Evolutionary conservation across 2,329 filamentous ascomycete species (phyloP), one percentile per base, ranked within the genome.

Genomic region (Penicillium sp.): DNA sequence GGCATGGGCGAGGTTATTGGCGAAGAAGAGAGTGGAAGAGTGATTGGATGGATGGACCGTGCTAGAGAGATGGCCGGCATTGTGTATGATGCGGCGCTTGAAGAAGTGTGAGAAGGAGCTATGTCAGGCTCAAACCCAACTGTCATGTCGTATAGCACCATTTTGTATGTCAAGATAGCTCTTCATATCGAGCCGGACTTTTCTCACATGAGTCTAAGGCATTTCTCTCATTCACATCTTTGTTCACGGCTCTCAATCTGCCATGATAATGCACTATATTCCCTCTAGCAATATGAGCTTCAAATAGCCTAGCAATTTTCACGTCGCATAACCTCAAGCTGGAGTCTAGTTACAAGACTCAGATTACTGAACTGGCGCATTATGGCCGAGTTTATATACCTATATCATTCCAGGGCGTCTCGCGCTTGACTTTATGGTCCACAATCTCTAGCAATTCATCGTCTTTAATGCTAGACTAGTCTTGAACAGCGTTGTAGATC

Each of bases 21-120:
- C 9, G 57, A 52, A 22, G 58, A 65, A 33, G 64, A 64, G 44
- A 61, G 55, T 52, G 44, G 60, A 35, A 52, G 64, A 29, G 57
- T 67, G 27, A 46, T 67, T n/a, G 59, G 50, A 39, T 67, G 61
- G 59, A 63, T 67, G 61, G 64, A 67, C 52, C 33, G 58, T 29
- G 63, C 63, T 31, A 49, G 64, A 35, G 22, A 44, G 45, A 49
- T 61, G 29, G 61, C 59, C 19, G 61, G 63, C 11, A 65, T 67
- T 54, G 57, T 31, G 33, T 65, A 65, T 55, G 53, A 62, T 50
- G 33, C 29, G 31, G 31, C 29, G 27, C 49, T 56, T 29, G 54
- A 56, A 21, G 14, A 35, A 16, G 13, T 35, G 4, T 35, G 33
- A 35, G 16, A 35, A 7, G 33, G 33, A 35, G 33, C 33, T n/a